Conservation (phyloP, 164 flowering plant species). For the Tetrastigma voinierianum region DNA sequence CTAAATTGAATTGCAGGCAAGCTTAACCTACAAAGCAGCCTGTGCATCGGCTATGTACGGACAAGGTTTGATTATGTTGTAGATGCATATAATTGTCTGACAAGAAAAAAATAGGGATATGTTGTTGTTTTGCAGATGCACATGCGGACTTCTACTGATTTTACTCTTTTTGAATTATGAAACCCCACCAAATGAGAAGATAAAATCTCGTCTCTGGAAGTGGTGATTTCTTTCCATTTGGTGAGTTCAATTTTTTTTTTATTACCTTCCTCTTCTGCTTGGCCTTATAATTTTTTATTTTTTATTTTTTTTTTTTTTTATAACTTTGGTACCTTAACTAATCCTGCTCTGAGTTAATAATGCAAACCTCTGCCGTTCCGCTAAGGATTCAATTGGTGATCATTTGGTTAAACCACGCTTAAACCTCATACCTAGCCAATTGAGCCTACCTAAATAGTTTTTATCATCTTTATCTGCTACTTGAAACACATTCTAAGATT, state of each 20-base stretch:
- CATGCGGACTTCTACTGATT: constrained; percentile 30
- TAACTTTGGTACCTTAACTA: too few species aligned
- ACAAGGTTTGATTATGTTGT: constrained; percentile 39
- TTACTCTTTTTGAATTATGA: neutral
- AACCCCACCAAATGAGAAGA: neutral
- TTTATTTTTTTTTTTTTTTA: too few species aligned
- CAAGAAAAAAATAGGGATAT: constrained; percentile 25
- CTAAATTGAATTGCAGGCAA: constrained; percentile 50
- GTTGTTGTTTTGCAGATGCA: constrained; percentile 36
- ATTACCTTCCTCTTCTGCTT: neutral
- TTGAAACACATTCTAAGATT: too few species aligned
- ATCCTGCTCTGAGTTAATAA: too few species aligned
- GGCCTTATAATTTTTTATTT: too few species aligned
- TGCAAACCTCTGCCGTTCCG: too few species aligned
- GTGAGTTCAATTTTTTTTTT: neutral
- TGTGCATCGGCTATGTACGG: constrained; percentile 61
- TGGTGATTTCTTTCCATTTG: neutral
- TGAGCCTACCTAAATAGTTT: too few species aligned
- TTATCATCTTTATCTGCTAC: too few species aligned
- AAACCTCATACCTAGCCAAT: too few species aligned
- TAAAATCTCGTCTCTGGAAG: neutral
- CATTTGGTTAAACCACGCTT: too few species aligned
- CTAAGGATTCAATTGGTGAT: too few species aligned
- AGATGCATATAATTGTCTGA: constrained; percentile 27
- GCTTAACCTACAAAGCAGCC: constrained; percentile 67